Evolutionary conservation across 2,329 filamentous ascomycete genomes (phyloP).

Genomic region (Venturia effusa): DNA sequence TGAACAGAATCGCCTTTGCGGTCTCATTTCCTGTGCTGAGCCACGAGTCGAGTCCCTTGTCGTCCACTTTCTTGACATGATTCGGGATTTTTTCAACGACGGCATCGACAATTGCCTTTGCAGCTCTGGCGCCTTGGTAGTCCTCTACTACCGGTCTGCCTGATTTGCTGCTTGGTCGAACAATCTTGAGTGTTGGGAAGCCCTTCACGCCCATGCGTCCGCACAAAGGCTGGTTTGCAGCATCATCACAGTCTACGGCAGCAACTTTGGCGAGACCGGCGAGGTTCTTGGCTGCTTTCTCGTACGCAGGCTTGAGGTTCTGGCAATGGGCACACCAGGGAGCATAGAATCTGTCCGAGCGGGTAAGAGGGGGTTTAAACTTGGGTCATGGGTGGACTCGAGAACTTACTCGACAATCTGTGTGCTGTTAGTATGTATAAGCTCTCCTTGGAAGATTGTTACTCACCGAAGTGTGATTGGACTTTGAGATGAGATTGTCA

Average conservation of each 20-base stretch:
- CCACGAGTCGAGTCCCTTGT: constrained; percentile 70
- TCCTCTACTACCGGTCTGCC: constrained; percentile 74
- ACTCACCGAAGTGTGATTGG: constrained; percentile 82
- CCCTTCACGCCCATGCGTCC: constrained; percentile 78
- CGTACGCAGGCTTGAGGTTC: constrained; percentile 89
- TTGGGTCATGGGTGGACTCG: neutral
- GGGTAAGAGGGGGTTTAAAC: constrained; percentile 23
- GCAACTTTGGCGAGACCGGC: constrained; percentile 90
- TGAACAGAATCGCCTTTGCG: constrained; percentile 84
- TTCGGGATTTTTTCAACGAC: constrained; percentile 85
- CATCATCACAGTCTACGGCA: constrained; percentile 90
- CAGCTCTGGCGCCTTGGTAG: constrained; percentile 72
- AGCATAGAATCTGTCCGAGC: constrained; percentile 76
- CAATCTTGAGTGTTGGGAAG: constrained; percentile 92
- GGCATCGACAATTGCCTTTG: constrained; percentile 79
- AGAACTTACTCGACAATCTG: constrained; percentile 31
- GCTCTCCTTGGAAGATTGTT: too few relatives aligned
- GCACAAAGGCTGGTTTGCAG: constrained; percentile 82
- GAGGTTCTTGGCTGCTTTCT: constrained; percentile 83
- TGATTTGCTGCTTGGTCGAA: constrained; percentile 71
- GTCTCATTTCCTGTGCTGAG: constrained; percentile 54
- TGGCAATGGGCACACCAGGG: constrained; percentile 98
- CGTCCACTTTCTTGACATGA: constrained; percentile 70
- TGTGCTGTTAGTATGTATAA: constrained; percentile 10
- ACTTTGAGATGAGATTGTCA: constrained; percentile 71